Conservation (phyloP, 805 yeast genomes). For the Wickerhamiella dianesei region DNA sequence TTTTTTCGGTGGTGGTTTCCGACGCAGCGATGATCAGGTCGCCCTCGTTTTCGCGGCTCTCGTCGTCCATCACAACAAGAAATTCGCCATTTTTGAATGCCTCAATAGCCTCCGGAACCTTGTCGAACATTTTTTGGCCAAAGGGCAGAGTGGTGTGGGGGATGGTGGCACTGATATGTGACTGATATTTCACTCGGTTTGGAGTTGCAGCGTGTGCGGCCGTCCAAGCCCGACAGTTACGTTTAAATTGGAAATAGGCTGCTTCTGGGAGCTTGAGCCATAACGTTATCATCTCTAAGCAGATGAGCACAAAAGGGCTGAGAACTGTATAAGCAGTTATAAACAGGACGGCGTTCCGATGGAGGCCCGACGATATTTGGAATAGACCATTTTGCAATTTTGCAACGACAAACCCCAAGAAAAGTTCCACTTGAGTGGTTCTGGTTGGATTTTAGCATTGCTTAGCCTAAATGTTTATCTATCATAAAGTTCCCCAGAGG, state of each 20-base stretch:
- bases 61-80: conserved; percentile 93
- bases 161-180: no score
- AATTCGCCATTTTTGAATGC: conserved; percentile 69
- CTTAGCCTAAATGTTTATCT: no score
- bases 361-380: no score
- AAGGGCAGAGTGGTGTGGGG: background rate
- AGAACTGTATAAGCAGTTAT: background rate
- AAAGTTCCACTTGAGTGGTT: no score
- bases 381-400: no score
- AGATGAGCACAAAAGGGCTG: no score
- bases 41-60: conserved; percentile 92
- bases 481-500: background rate
- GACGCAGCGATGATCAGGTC: conserved; percentile 92
- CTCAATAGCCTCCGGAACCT: conserved; percentile 58
- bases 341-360: background rate
- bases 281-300: background rate
- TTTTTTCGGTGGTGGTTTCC: conserved; percentile 58
- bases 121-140: conserved; percentile 27
- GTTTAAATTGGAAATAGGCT: background rate
- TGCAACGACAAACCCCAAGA: no score
- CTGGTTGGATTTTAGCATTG: no score
- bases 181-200: background rate
- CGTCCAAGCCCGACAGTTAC: background rate
- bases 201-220: background rate
- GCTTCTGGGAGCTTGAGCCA: background rate